These are phyloP conservation scores for Cladosporium sp. DNA, from an alignment of 2,329 filamentous ascomycete species.

Conservation along the genomic window DNA sequence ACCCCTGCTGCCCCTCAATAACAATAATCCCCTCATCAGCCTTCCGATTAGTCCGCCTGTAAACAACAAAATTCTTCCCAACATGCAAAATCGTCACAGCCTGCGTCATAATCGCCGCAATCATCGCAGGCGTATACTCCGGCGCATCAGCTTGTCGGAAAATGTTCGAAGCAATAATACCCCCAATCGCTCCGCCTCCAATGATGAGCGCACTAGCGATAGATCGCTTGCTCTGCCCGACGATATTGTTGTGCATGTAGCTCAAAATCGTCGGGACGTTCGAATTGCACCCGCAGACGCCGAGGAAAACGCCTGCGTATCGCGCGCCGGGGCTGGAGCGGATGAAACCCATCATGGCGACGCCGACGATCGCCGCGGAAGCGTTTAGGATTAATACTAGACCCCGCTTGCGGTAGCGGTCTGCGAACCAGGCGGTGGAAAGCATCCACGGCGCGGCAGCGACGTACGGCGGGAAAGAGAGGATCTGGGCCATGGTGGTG, in stretches of 20 bases:
- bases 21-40: constrained; percentile 24
- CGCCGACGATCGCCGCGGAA: constrained; percentile 29
- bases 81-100: constrained; percentile 25
- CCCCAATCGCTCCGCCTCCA: constrained; percentile 72
- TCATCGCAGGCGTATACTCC: constrained; percentile 57
- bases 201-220: constrained; percentile 74
- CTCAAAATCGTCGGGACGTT: constrained; percentile 73
- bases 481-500: constrained; percentile 35
- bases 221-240: constrained; percentile 68
- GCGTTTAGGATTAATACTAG: constrained; percentile 28
- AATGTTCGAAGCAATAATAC: constrained; percentile 72
- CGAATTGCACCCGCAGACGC: constrained; percentile 71
- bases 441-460: constrained; percentile 36
- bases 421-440: constrained; percentile 24
- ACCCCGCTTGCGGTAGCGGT: constrained; percentile 25
- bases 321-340: constrained; percentile 32
- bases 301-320: constrained; percentile 74
- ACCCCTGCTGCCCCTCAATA: constrained; percentile 23
- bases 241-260: constrained; percentile 73
- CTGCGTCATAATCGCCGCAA: constrained; percentile 25
- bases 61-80: constrained; percentile 25
- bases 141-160: constrained; percentile 63
- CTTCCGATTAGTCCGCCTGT: constrained; percentile 24
- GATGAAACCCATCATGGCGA: constrained; percentile 28
- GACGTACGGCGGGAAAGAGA: constrained; percentile 37